Conservation (phyloP, 345 rosid species). For the Pseudoturritis turrita region DNA sequence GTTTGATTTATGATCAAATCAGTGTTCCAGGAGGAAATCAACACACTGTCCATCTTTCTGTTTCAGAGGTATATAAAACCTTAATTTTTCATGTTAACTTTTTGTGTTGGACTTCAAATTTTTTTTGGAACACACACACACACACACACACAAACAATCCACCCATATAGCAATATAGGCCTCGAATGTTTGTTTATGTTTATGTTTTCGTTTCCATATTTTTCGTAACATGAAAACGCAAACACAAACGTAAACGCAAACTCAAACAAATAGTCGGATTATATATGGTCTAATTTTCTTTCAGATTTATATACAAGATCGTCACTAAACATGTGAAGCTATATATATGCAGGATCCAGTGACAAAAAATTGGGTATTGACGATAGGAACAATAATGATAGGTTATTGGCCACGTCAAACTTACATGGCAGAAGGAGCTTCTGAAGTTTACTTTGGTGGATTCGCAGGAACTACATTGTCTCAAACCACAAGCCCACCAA, state of each 20-base stretch:
- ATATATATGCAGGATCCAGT: constrained; percentile 16
- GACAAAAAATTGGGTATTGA: constrained; percentile 27
- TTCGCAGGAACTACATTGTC: constrained; percentile 1
- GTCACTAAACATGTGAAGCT: background rate
- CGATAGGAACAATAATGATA: constrained; percentile 18
- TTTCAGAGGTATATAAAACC: constrained; percentile 12
- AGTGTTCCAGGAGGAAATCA: background rate
- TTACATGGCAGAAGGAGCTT: constrained; percentile 21
- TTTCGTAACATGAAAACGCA: no score
- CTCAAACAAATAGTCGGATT: background rate
- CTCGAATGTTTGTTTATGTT: no score
- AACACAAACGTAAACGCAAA: no score
- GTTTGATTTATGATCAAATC: constrained; percentile 10
- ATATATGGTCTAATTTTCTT: background rate
- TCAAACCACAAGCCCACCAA: constrained; percentile 3
- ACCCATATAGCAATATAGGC: no score
- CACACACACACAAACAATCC: no score
- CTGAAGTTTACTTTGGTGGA: constrained; percentile 27
- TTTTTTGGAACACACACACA: no score
- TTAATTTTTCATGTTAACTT: no score
- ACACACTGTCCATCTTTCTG: constrained; percentile 27
- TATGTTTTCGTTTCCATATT: background rate
- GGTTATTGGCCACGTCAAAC: constrained; percentile 26
- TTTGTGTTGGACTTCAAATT: no score
- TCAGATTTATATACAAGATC: background rate